Conservation (phyloP, 371 early-diverging fungal species). For the Dichotomocladium elegans region DNA sequence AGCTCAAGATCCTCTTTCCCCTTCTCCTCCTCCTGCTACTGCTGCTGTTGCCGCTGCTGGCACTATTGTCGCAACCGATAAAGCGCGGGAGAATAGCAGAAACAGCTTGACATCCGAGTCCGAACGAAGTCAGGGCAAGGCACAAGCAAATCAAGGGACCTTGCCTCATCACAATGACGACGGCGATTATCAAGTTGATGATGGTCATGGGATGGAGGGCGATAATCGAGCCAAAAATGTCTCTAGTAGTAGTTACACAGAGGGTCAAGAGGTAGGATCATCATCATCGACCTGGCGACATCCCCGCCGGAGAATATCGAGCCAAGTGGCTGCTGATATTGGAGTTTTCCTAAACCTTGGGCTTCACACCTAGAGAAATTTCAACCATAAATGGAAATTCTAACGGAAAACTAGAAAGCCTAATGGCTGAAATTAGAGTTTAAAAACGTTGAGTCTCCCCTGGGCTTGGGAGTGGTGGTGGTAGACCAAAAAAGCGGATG, state of each 20-base stretch:
- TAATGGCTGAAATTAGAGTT: no score
- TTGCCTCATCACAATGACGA: not conserved
- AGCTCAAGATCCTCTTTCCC: not conserved
- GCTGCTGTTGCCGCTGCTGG: no score
- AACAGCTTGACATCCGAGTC: not conserved
- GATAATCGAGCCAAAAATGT: not conserved
- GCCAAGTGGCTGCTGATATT: constrained; percentile 44
- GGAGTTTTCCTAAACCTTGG: no score
- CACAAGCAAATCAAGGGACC: not conserved
- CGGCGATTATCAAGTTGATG: not conserved
- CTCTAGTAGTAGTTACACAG: not conserved
- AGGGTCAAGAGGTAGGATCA: no score
- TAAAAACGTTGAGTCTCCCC: no score
- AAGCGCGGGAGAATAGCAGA: not conserved
- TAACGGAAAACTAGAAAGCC: no score
- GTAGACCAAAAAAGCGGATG: no score
- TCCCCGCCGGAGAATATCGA: constrained; percentile 45
- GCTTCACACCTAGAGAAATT: no score
- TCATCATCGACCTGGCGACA: constrained; percentile 10
- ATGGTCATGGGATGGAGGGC: not conserved
- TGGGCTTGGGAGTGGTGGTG: no score
- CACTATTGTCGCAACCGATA: no score
- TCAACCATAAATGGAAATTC: no score
- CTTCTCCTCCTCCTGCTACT: no score
- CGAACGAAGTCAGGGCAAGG: not conserved